These are phyloP conservation scores for Colletotrichum kahawae DNA, from an alignment of 2,329 filamentous ascomycete genomes.

Conservation along the genomic window DNA sequence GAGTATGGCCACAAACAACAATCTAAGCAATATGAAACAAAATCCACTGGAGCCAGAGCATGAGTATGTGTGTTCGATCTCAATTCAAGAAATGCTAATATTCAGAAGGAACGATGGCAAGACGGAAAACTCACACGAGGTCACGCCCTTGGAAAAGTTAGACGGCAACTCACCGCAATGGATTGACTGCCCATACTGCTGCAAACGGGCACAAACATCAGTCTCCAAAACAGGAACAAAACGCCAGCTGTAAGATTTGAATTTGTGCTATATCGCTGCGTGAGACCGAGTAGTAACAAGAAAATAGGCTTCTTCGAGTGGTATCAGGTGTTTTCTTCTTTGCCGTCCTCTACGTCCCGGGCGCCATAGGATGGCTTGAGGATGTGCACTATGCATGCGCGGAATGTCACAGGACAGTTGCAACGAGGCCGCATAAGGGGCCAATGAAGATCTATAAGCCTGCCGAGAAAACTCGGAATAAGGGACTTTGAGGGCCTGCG, in stretches of 20 bases:
- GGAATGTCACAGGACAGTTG: neutral
- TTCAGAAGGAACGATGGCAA: neutral
- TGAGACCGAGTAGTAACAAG: rapidly evolving
- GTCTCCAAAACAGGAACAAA: neutral
- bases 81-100: neutral
- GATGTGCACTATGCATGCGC: neutral
- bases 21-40: neutral
- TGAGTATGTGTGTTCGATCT: neutral
- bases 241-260: neutral
- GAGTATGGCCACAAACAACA: neutral
- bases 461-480: neutral
- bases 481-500: neutral
- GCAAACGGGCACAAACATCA: neutral
- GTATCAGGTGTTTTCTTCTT: neutral
- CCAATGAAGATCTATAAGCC: neutral
- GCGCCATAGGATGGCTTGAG: neutral
- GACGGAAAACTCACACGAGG: neutral
- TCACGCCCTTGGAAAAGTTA: neutral
- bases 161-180: neutral
- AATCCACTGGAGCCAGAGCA: neutral
- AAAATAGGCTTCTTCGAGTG: neutral
- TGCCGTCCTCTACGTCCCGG: neutral
- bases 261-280: rapidly evolving
- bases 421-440: neutral
- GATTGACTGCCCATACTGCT: neutral